Conservation (phyloP, 148 eudicot species). For the Arctostaphylos glauca region DNA sequence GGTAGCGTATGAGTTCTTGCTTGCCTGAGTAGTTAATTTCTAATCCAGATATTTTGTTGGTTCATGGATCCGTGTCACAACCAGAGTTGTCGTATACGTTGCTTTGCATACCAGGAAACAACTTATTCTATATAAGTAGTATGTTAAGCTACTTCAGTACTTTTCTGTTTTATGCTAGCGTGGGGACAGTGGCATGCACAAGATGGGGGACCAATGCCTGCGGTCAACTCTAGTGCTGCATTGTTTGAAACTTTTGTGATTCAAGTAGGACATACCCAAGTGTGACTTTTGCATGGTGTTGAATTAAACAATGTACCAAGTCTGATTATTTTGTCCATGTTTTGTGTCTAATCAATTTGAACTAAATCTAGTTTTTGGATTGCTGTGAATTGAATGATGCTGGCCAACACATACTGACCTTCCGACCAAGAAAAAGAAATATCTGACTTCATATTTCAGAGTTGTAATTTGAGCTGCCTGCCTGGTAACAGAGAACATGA, state of each 20-base stretch:
- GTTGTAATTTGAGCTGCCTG: background rate
- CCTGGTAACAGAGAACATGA: no score
- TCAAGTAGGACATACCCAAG: background rate
- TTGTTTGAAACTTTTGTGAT: background rate
- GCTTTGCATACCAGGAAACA: background rate
- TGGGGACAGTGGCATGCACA: background rate
- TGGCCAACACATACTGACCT: background rate
- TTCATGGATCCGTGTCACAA: background rate
- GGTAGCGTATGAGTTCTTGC: slow-evolving; percentile 8
- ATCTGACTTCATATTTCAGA: slow-evolving; percentile 3
- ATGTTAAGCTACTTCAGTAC: background rate
- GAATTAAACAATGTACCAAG: background rate
- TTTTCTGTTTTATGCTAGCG: background rate
- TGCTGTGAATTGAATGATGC: background rate
- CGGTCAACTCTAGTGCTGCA: background rate
- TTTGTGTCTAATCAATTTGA: background rate
- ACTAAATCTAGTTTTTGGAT: background rate
- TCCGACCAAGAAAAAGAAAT: background rate
- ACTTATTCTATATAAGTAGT: background rate
- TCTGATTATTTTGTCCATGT: background rate
- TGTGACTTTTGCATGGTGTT: slow-evolving; percentile 8
- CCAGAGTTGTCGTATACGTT: background rate
- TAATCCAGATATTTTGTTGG: background rate
- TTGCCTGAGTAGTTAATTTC: background rate
- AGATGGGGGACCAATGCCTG: background rate